Base-by-base conservation (phyloP, 2,329 filamentous ascomycete genomes). In the Aspergillus sp. region DNA sequence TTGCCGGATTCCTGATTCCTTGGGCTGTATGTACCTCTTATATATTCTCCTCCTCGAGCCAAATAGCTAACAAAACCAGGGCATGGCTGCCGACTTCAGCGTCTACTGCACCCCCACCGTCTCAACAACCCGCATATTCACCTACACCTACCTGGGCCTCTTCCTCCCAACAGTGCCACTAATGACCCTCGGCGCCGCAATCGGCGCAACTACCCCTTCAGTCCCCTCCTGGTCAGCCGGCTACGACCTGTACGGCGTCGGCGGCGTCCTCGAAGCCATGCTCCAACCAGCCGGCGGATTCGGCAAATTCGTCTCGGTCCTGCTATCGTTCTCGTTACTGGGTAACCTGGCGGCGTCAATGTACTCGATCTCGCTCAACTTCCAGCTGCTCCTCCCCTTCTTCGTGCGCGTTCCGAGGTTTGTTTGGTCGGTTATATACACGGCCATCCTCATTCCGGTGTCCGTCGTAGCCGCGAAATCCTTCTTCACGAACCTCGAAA, bases 91-190 rank as follows among this genome's bases (percentile, higher is more conserved):
- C 2, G 60, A 62, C 41, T 62, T 62, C 38, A 51, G 43, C 4
- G 60, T 62, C 11, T 62, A 62, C 55, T 62, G 55, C 34, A 9
- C 43, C n/a, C 48, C 60, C n/a, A 54, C 45, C 3, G 60, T 59
- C 31, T 62, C 60, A 6, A 59, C 60, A 9, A 34, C 53, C 49
- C 60, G 60, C 46, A 62, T 62, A 22, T 62, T 62, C 52, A 25
- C 38, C 7, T 59, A 59, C 51, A 62, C 60, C 6, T 62, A 62
- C 47, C 23, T 49, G 7, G 59, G 59, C n/a, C 54, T 61, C 22
- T 54, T 58, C 54, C 38, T 61, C 7, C 59, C 59, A n/a, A 61
- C 59, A 6, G 59, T 61, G 3, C 54, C 54, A 5, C 59, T 61
- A 19, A 61, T 61, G 54, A 49, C 45, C 23, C 59, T 61, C 11